Evolutionary conservation across 2,329 filamentous ascomycete genomes (phyloP).

Genomic region (Sordariomycetes sp.): DNA sequence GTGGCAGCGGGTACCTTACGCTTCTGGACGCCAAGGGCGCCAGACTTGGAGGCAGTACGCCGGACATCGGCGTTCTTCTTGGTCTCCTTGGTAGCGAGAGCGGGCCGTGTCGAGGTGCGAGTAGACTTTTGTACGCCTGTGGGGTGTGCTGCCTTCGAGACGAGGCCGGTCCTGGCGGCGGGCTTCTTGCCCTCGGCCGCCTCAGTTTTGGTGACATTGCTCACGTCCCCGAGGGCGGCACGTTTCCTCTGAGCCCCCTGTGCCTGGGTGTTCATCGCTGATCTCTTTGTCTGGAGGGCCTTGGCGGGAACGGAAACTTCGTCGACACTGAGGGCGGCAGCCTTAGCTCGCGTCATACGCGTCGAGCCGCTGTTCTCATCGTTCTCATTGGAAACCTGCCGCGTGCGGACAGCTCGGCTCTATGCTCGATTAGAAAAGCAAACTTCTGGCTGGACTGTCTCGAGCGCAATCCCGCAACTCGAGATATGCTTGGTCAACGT

Average conservation of each 20-base stretch:
- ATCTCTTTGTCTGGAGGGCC: conserved; percentile 61
- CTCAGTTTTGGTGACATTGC: conserved; percentile 81
- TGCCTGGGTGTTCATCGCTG: conserved; percentile 37
- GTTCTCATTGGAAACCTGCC: conserved; percentile 81
- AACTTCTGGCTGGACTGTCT: not conserved
- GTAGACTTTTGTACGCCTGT: conserved; percentile 71
- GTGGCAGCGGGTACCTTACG: conserved; percentile 48
- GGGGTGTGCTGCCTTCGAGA: conserved; percentile 72
- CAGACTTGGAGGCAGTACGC: conserved; percentile 67
- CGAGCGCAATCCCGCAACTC: not conserved
- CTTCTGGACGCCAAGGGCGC: conserved; percentile 56
- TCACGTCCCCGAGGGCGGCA: conserved; percentile 82
- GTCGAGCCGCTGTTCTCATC: conserved; percentile 77
- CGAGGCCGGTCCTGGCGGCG: conserved; percentile 51
- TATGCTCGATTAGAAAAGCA: not conserved
- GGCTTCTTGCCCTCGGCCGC: conserved; percentile 66
- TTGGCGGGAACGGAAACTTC: conserved; percentile 42
- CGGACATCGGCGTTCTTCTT: conserved; percentile 52
- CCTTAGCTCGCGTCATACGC: conserved; percentile 88
- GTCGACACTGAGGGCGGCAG: conserved; percentile 58
- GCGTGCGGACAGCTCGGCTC: conserved; percentile 15
- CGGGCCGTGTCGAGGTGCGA: conserved; percentile 49
- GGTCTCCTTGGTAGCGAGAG: conserved; percentile 53
- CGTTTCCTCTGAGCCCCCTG: conserved; percentile 53
- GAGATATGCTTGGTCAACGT: not conserved